Percentiles rank a stretch among this genome's conserved stretches.
Conservation (phyloP, 495 filamentous ascomycete species). For the Daldinia childiae region DNA sequence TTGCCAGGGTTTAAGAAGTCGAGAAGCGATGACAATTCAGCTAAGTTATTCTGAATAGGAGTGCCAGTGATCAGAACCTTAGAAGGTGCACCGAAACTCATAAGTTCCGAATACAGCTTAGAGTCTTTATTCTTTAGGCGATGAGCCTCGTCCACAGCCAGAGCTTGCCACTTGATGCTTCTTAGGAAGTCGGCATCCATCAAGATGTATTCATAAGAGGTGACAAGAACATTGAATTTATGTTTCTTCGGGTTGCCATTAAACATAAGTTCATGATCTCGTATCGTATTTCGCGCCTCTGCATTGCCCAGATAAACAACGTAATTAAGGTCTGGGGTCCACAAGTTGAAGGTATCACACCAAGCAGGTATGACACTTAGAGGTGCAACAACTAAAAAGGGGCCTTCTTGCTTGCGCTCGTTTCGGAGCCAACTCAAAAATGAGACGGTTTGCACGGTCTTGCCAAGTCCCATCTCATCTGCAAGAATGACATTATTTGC, state of each 20-base stretch:
- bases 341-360: conserved; percentile 96
- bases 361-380: conserved; percentile 96
- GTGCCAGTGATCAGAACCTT: conserved; percentile 96
- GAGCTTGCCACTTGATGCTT: conserved; percentile 95
- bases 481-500: conserved; percentile 94
- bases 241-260: conserved; percentile 83
- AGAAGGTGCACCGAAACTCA: conserved; percentile 83
- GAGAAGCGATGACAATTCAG: conserved; percentile 88
- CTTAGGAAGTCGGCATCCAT: conserved; percentile 79
- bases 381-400: conserved; percentile 94
- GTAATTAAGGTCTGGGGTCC: conserved; percentile 96
- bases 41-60: conserved; percentile 95
- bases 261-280: conserved; percentile 85
- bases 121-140: conserved; percentile 96
- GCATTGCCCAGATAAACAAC: conserved; percentile 94
- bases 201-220: conserved; percentile 94
- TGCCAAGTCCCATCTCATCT: conserved; percentile 98
- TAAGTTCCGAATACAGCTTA: conserved; percentile 84
- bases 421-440: conserved; percentile 99
- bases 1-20: conserved; percentile 95
- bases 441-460: conserved; percentile 96
- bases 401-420: conserved; percentile 86
- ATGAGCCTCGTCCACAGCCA: conserved; percentile 96
- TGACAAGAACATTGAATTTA: conserved; percentile 95
- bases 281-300: conserved; percentile 79